Evolutionary conservation across 768 basidiomycete genomes (phyloP).

Genomic region (Tricholomella constricta): DNA sequence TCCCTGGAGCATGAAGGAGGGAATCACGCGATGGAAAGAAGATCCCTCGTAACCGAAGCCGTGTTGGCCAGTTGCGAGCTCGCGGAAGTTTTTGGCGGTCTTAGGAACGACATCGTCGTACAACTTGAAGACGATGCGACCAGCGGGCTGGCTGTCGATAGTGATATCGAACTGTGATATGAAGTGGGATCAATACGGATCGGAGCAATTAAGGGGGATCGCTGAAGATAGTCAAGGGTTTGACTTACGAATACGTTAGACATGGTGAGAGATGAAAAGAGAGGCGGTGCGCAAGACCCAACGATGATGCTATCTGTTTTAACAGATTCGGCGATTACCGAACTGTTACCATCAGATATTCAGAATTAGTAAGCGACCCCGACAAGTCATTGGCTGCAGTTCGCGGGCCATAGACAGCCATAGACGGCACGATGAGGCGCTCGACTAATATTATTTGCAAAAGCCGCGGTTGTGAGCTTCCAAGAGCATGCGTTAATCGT

Average conservation of each 20-base stretch:
- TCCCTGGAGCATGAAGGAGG: slow-evolving; percentile 85
- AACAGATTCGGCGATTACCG: slow-evolving; percentile 19
- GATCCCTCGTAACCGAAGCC: slow-evolving; percentile 74
- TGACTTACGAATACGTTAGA: slow-evolving; percentile 42
- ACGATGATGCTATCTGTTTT: slow-evolving; percentile 17
- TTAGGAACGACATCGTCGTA: slow-evolving; percentile 77
- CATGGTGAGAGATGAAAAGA: slow-evolving; percentile 25
- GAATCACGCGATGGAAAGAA: slow-evolving; percentile 82
- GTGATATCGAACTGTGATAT: slow-evolving; percentile 63
- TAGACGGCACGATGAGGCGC: no score
- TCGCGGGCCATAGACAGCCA: no score
- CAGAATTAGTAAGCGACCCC: background rate
- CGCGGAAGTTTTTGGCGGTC: slow-evolving; percentile 85
- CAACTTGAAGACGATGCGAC: slow-evolving; percentile 82
- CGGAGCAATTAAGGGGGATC: slow-evolving; percentile 1
- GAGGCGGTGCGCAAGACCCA: slow-evolving; percentile 8
- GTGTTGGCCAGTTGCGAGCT: slow-evolving; percentile 74
- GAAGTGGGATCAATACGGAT: slow-evolving; percentile 8
- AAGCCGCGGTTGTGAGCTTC: no score
- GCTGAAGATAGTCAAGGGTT: background rate
- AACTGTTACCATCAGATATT: slow-evolving; percentile 6
- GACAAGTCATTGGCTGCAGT: no score
- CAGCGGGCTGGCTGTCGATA: slow-evolving; percentile 40
- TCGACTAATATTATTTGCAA: no score
- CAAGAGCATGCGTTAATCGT: no score